Base-by-base conservation (phyloP, 352 stramenopile genomes). In the Pythium pyrilobum region DNA sequence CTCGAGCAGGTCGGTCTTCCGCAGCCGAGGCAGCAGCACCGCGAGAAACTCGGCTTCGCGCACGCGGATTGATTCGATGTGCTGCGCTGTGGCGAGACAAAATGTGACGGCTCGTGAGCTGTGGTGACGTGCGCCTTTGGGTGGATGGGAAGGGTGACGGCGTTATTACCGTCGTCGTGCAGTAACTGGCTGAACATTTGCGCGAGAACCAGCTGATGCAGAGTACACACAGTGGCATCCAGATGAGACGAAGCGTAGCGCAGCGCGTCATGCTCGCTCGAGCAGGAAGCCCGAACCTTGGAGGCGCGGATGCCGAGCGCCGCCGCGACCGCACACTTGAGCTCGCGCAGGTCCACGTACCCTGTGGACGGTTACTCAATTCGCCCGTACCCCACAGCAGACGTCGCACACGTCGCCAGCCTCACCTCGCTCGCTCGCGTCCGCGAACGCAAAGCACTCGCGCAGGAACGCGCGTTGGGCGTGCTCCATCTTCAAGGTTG, bases 321-420 rank as follows among this genome's bases (percentile, higher is more conserved):
- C 2, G 79, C 77, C 9, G 75, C 77, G 21, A 90, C 74, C 16
- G 60, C 77, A 34, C 77, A 87, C n/a, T 87, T 90, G n/a, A 87
- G 62, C 10, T 87, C 77, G 10, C 68, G 61, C 1, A 67, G 33
- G 5, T 48, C 24, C 34, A 90, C 62, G 32, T 59, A 59, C 2
- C 76, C 78, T 89, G 23, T n/a, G n/a, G n/a, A n/a, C n/a, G n/a
- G n/a, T n/a, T n/a, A n/a, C n/a, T n/a, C n/a, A n/a, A n/a, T n/a
- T n/a, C 28, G 12, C 23, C 20, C 3, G 15, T 9, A 4, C 18
- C 18, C 20, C 0, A 31, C 2, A 41, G 20, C n/a, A 27, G 34
- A n/a, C n/a, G n/a, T n/a, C n/a, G n/a, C n/a, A n/a, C 32, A 12
- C 29, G 42, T 8, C 18, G 3, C 49, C 34, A 45, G 6, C 11